phyloP scores from a whole-genome alignment of 305 asterid genomes.

The Salvia sclarea region DNA sequence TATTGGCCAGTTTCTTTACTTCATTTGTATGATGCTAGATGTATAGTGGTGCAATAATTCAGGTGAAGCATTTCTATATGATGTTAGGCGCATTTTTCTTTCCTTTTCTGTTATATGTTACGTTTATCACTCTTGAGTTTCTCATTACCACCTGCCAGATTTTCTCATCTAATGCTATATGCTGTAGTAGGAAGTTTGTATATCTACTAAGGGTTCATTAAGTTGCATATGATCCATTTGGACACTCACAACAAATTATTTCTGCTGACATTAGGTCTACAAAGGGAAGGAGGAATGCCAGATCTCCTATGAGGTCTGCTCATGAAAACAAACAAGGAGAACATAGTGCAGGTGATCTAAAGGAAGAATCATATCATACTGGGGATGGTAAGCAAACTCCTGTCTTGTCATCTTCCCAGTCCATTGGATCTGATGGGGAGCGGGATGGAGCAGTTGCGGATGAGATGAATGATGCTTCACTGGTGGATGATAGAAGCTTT shows the following conservation, averaged over 20 bases:
- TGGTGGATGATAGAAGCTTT: constrained; percentile 44
- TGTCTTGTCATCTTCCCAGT: constrained; percentile 38
- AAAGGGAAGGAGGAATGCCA: constrained; percentile 43
- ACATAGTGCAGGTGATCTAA: constrained; percentile 36
- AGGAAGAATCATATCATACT: constrained; percentile 52
- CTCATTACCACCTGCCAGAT: constrained; percentile 2
- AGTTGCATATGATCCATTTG: constrained; percentile 3
- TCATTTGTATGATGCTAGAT: not conserved
- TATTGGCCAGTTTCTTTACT: not conserved
- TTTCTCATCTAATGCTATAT: not conserved
- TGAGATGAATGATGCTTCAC: constrained; percentile 45
- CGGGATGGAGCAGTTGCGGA: constrained; percentile 46
- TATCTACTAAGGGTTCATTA: not conserved
- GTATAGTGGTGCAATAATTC: not conserved
- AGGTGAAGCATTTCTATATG: not conserved
- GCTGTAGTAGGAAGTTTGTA: constrained; percentile 17
- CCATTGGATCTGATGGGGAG: constrained; percentile 49
- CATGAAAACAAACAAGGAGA: constrained; percentile 42
- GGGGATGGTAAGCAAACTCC: constrained; percentile 51
- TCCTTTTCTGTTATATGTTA: constrained; percentile 7
- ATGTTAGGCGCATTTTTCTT: not conserved
- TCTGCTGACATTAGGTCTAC: constrained; percentile 45
- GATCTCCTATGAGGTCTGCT: constrained; percentile 46
- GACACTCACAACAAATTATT: constrained; percentile 6
- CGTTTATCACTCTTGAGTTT: constrained; percentile 5